Evolutionary conservation across 441 rosid genomes (phyloP).

Genomic region (Populus hybrid): DNA sequence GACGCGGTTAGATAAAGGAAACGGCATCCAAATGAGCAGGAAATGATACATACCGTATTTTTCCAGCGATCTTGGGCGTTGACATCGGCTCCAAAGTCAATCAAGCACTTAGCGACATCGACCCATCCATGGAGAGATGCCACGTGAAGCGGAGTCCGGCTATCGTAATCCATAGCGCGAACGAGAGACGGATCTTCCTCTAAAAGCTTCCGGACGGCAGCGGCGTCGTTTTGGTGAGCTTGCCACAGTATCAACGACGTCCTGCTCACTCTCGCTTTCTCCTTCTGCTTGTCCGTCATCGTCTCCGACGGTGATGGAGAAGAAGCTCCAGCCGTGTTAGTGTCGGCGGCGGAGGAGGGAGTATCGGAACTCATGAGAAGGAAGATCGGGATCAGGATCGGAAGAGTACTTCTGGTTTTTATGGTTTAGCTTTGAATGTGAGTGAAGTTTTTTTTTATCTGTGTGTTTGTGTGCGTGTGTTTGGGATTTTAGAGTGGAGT

Average conservation of each 20-base stretch:
- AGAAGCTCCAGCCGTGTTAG: constrained; percentile 23
- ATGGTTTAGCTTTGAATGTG: background rate
- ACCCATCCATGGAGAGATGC: constrained; percentile 97
- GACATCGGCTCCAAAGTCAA: constrained; percentile 91
- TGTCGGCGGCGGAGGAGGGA: constrained; percentile 37
- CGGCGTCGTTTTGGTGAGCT: constrained; percentile 92
- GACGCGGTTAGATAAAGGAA: background rate
- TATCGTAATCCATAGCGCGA: constrained; percentile 90
- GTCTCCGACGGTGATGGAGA: constrained; percentile 29
- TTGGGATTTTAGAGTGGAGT: background rate
- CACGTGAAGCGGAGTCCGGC: constrained; percentile 90
- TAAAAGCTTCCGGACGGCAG: constrained; percentile 82
- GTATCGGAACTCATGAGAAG: constrained; percentile 44
- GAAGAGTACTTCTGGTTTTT: background rate
- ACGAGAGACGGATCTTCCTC: constrained; percentile 88
- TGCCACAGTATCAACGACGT: constrained; percentile 96
- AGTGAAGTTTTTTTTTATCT: background rate
- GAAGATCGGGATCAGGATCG: constrained; percentile 26
- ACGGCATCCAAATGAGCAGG: background rate
- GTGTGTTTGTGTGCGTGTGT: background rate
- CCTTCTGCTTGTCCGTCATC: constrained; percentile 67
- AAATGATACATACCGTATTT: constrained; percentile 57
- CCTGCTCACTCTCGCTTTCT: constrained; percentile 97
- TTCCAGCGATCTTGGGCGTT: constrained; percentile 99
- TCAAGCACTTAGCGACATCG: constrained; percentile 80